Evolutionary conservation across 2,329 filamentous ascomycete species (phyloP), one percentile per base, ranked within the genome.

Genomic region (Epichloe scottii): DNA sequence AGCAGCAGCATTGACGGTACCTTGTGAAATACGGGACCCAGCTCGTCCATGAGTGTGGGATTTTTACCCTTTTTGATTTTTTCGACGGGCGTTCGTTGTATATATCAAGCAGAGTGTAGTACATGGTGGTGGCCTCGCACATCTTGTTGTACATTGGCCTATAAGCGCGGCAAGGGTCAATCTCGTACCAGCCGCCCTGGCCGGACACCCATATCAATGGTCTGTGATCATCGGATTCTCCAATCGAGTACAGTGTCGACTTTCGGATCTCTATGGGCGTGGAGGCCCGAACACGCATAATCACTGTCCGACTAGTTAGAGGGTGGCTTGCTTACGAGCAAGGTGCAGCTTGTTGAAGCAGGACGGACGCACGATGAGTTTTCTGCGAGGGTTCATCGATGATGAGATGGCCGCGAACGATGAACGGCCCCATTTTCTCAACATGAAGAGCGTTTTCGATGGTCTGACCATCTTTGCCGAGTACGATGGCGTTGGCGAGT

Each of bases 171-270:
- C 76, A 69, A 1, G 85, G 83, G 34, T 70, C 70, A 41, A 89
- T 74, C 59, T 83, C 77, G 61, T 80, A 87, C 82, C 84, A 88
- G 43, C 83, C 84, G 12, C 81, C 76, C 50, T 71, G 60, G 37
- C 63, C 65, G 1, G 60, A 58, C 1, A 83, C 80, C 85, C 85
- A 89, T 33, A 86, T 69, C n/a, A 77, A 71, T 4, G 78, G 72
- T 17, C 72, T 69, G 0, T 73, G 73, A 48, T 77, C 74, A 14
- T 69, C 62, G 26, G 68, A 67, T 42, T 69, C 67, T 45, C 76
- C 77, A 34, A 84, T 78, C 12, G 81, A 77, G 58, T 77, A 81
- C 34, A 62, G 59, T 2, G 57, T 55, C 23, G 70, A 72, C 35
- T 72, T 67, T n/a, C 69, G 65, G 49, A 87, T 71, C 56, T 84